phyloP scores from a whole-genome alignment of 129 eudicot species.

The Chrysanthemum lavandulifolium region DNA sequence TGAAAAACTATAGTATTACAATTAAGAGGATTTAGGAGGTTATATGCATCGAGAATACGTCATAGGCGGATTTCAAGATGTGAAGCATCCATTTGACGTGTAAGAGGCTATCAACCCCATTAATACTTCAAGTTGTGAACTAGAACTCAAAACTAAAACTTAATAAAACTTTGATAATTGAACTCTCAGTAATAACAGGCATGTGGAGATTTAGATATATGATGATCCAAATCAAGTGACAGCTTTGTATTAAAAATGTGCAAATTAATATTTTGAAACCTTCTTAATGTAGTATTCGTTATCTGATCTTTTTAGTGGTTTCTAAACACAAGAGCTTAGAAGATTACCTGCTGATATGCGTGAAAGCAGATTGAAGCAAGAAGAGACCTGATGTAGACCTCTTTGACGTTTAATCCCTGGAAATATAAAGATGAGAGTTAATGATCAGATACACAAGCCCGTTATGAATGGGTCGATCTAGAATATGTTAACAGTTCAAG shows the following conservation, averaged over 20 bases:
- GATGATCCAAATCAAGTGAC: no score
- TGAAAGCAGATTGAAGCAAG: slow-evolving; percentile 96
- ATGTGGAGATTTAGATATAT: no score
- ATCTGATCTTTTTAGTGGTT: not conserved
- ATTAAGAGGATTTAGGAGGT: not conserved
- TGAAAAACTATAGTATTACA: not conserved
- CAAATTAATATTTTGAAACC: not conserved
- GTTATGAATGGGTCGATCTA: no score
- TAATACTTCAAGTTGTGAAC: not conserved
- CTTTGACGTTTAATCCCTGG: slow-evolving; percentile 75
- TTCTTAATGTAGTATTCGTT: not conserved
- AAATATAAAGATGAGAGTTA: slow-evolving; percentile 7
- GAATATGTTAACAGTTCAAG: no score
- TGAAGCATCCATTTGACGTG: not conserved
- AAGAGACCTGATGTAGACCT: slow-evolving; percentile 70
- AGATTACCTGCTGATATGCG: slow-evolving; percentile 94
- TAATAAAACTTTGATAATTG: not conserved
- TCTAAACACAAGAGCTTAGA: slow-evolving; percentile 5
- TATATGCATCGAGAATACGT: not conserved
- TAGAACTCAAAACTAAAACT: not conserved
- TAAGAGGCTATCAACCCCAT: not conserved
- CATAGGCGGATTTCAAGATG: not conserved
- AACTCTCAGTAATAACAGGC: not conserved
- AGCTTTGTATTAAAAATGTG: no score
- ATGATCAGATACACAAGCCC: not conserved